A percentile compares a stretch with the other conserved stretches of the same genome.
Conservation (phyloP, 116 monocot species). For the Iris pallida region DNA sequence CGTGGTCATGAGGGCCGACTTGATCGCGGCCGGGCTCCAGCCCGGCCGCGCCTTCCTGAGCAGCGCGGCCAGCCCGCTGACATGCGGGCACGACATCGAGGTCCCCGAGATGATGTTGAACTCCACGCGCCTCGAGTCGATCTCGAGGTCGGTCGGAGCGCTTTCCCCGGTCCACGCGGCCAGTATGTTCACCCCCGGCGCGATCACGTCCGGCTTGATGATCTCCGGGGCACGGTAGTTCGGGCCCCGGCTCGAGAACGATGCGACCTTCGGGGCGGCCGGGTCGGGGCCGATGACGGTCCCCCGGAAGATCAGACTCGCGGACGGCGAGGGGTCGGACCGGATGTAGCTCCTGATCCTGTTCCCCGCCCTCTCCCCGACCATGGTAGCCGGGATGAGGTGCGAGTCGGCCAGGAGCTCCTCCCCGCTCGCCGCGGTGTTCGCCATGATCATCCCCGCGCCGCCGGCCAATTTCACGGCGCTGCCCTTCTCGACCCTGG, state of each 20-base stretch:
- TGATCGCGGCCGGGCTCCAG: slow-evolving; percentile 92
- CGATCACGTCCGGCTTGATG: slow-evolving; percentile 93
- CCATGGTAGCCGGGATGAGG: slow-evolving; percentile 85
- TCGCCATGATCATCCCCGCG: slow-evolving; percentile 80
- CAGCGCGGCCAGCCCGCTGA: slow-evolving; percentile 80
- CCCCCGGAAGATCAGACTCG: slow-evolving; percentile 57
- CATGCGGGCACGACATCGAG: slow-evolving; percentile 97
- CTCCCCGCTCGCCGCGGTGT: slow-evolving; percentile 65
- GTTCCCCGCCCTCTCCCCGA: slow-evolving; percentile 49
- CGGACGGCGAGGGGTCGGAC: slow-evolving; percentile 36
- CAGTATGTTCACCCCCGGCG: slow-evolving; percentile 94
- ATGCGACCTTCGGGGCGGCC: slow-evolving; percentile 65
- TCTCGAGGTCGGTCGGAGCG: slow-evolving; percentile 67
- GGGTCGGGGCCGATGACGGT: slow-evolving; percentile 52
- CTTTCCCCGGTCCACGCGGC: slow-evolving; percentile 71
- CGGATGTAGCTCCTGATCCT: slow-evolving; percentile 55
- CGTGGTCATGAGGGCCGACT: slow-evolving; percentile 90
- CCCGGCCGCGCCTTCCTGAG: slow-evolving; percentile 55
- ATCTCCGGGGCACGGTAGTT: slow-evolving; percentile 70
- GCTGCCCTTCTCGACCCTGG: slow-evolving; percentile 74
- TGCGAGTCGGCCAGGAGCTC: slow-evolving; percentile 86
- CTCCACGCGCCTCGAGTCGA: slow-evolving; percentile 63
- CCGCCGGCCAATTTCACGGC: slow-evolving; percentile 91
- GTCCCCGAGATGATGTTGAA: slow-evolving; percentile 99
- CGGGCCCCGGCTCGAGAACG: slow-evolving; percentile 97